These are phyloP conservation scores for Murraya paniculata DNA, from an alignment of 345 rosid species.

Conservation along the genomic window DNA sequence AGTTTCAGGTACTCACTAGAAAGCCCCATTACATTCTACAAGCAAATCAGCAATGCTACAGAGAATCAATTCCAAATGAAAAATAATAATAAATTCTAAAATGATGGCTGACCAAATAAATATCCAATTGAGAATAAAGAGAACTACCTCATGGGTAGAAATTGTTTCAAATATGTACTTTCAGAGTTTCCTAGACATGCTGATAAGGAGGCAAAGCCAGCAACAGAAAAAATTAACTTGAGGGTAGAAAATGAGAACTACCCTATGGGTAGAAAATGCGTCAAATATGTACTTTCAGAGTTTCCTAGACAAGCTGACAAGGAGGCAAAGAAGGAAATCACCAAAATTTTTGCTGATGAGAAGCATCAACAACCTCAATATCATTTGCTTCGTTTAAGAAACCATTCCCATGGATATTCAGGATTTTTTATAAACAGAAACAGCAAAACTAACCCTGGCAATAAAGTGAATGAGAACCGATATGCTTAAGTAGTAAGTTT, in stretches of 20 bases:
- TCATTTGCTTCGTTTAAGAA: background rate
- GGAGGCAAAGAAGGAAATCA: slow-evolving; percentile 1
- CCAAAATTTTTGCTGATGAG: background rate
- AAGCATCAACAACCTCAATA: background rate
- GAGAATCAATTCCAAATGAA: background rate
- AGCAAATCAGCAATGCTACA: background rate
- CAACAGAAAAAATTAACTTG: background rate
- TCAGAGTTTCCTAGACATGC: background rate
- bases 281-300: background rate
- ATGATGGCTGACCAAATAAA: background rate
- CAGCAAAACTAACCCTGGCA: background rate
- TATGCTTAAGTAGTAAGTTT: background rate
- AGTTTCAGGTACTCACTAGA: background rate
- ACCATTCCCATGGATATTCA: background rate
- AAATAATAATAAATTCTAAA: background rate
- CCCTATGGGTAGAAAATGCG: background rate
- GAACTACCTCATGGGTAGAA: background rate
- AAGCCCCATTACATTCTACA: background rate
- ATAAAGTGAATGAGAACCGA: background rate
- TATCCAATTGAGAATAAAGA: background rate
- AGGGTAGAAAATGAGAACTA: background rate
- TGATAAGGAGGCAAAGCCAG: slow-evolving; percentile 1
- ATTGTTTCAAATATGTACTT: background rate
- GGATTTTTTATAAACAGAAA: background rate
- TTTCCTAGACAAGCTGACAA: background rate